These are phyloP conservation scores for Leishmania guyanensis DNA, from an alignment of 208 protist species.

Conservation along the genomic window DNA sequence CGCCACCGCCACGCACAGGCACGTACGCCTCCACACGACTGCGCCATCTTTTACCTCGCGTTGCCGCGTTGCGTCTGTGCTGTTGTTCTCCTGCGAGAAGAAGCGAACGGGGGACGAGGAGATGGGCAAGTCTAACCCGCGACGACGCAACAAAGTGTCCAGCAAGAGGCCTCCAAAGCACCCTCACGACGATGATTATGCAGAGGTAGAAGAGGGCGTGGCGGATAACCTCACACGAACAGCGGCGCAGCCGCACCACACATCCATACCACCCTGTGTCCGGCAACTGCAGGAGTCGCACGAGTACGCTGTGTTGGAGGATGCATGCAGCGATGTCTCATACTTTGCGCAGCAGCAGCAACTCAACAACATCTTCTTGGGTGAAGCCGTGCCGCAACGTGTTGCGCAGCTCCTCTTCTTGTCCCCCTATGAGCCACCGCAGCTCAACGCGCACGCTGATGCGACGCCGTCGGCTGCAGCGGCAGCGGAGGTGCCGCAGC, in stretches of 20 bases:
- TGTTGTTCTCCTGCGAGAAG: neutral
- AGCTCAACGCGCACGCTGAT: neutral
- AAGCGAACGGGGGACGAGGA: neutral
- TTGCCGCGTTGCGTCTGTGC: neutral
- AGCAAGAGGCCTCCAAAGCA: neutral
- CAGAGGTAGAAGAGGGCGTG: neutral
- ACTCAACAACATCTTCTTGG: slow-evolving; percentile 42
- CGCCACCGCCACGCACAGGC: neutral
- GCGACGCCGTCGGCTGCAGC: neutral
- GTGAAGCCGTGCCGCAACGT: slow-evolving; percentile 43
- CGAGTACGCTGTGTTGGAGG: slow-evolving; percentile 51
- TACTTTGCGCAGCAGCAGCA: slow-evolving; percentile 46
- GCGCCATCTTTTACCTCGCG: too few species aligned
- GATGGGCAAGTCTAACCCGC: slow-evolving; percentile 9
- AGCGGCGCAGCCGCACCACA: neutral
- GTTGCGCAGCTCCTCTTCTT: slow-evolving; percentile 55
- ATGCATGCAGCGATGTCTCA: slow-evolving; percentile 55
- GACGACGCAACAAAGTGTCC: slow-evolving; percentile 2
- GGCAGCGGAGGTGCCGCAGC: neutral
- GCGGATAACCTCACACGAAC: neutral
- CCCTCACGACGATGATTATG: neutral
- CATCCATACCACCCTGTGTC: slow-evolving; percentile 40
- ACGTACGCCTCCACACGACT: neutral
- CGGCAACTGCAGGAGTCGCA: slow-evolving; percentile 38
- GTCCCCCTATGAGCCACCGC: neutral